Evolutionary conservation across 2,329 filamentous ascomycete genomes (phyloP).

Genomic region (Colletotrichum destructivum): DNA sequence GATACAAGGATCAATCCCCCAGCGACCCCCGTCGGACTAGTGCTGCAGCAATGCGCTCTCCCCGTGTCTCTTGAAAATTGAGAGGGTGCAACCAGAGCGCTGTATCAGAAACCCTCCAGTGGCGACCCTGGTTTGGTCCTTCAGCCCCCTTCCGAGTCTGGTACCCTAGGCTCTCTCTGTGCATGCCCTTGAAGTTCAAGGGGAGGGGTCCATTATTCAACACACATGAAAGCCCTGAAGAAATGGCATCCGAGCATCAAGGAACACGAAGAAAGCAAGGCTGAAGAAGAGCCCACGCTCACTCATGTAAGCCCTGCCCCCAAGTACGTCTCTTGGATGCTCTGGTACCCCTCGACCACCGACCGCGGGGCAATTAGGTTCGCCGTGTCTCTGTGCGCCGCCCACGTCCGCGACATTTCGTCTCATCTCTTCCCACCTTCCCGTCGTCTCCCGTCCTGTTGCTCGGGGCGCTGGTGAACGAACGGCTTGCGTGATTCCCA

Average conservation of each 20-base stretch:
- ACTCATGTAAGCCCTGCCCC: not conserved
- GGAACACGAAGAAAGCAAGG: not conserved
- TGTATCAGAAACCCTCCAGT: slow-evolving; percentile 30
- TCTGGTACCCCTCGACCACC: slow-evolving; percentile 2
- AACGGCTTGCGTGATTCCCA: slow-evolving; percentile 17
- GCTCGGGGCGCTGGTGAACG: slow-evolving; percentile 19
- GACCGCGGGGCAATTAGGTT: slow-evolving; percentile 34
- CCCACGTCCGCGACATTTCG: slow-evolving; percentile 36
- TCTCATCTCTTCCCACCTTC: slow-evolving; percentile 35
- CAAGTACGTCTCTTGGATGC: slow-evolving; percentile 13
- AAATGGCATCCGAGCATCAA: too few species aligned
- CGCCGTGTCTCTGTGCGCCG: slow-evolving; percentile 35
- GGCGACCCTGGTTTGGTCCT: slow-evolving; percentile 31
- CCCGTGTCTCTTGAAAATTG: not conserved
- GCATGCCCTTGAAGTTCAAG: slow-evolving; percentile 14
- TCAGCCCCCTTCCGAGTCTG: slow-evolving; percentile 21
- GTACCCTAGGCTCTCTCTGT: slow-evolving; percentile 11
- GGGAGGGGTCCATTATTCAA: slow-evolving; percentile 22
- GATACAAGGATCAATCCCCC: slow-evolving; percentile 27
- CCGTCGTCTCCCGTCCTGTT: slow-evolving; percentile 30
- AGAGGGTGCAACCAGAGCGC: slow-evolving; percentile 3
- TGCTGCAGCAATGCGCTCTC: slow-evolving; percentile 22
- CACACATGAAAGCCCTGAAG: slow-evolving; percentile 5
- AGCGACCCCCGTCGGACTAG: not conserved
- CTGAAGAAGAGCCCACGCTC: slow-evolving; percentile 9